phyloP scores from a whole-genome alignment of 371 early-diverging fungal genomes.

The Mucor ambiguus region DNA sequence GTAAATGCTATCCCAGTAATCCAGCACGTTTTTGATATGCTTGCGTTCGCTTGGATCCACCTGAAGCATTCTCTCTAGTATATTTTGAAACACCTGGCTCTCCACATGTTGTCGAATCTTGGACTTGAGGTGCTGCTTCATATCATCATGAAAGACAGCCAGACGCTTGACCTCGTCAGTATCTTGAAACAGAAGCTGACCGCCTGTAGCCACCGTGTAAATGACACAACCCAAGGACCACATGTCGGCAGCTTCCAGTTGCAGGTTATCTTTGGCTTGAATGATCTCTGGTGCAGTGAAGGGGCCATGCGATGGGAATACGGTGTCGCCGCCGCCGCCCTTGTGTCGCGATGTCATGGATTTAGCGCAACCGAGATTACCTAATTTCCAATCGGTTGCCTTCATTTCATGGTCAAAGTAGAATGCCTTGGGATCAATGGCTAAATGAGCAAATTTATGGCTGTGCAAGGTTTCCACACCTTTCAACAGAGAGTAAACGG shows the following conservation, averaged over 20 bases:
- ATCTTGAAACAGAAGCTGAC: conserved; percentile 10
- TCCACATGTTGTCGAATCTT: conserved; percentile 15
- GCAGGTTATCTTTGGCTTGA: not conserved
- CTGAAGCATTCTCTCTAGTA: conserved; percentile 15
- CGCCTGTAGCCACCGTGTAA: conserved; percentile 17
- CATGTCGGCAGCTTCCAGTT: conserved; percentile 7
- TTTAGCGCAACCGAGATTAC: conserved; percentile 12
- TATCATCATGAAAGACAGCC: not conserved
- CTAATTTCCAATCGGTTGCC: conserved; percentile 23
- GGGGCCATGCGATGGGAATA: not conserved
- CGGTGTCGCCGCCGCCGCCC: not conserved
- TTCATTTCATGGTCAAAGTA: conserved; percentile 17
- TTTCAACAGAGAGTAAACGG: conserved; percentile 13
- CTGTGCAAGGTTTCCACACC: conserved; percentile 17
- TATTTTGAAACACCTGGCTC: not conserved
- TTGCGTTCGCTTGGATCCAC: conserved; percentile 21
- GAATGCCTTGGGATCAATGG: conserved; percentile 18
- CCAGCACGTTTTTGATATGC: conserved; percentile 1
- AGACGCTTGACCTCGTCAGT: conserved; percentile 6
- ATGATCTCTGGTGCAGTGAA: conserved; percentile 22
- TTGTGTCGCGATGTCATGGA: not conserved
- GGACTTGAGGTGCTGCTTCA: conserved; percentile 11
- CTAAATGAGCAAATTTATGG: conserved; percentile 18
- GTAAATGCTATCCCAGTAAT: conserved; percentile 18
- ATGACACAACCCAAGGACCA: conserved; percentile 29